Evolutionary conservation across 305 asterid species (phyloP), one percentile per base, ranked within the genome.

Genomic region (Fraxinus greggii): DNA sequence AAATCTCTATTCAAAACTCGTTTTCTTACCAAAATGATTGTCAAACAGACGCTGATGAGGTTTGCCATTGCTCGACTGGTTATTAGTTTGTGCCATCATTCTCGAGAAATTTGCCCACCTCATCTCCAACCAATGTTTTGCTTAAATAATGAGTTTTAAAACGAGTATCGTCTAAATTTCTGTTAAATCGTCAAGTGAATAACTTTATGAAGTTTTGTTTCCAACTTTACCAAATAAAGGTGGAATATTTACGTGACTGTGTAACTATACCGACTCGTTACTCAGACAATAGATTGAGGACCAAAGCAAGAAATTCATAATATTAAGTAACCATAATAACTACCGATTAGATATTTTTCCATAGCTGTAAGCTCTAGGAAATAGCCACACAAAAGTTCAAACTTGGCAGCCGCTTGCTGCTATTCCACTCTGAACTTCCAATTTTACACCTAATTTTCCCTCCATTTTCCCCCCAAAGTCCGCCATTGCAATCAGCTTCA

Each of bases 371-470:
- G 36, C 65, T 63, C 76, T 85, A 90, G 45, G 96, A 92, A 91
- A 91, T 92, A 5, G 94, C 91, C 84, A 92, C 92, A 77, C 91
- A 88, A 81, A 54, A 81, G 0, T 86, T 86, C 84, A 91, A 89
- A 69, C 78, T 89, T 42, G 86, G 88, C 65, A 86, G 45, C 87
- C 87, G 84, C 70, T 86, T 82, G 77, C 40, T 48, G 70, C 85
- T 86, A 26, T 81, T 67, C 86, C 90, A 84, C 59, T 90, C 91
- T 19, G 86, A 88, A 59, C 77, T 24, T 51, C 83, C 86, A 29
- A 81, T 78, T 79, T 86, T 88, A 73, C 84, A 54, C 75, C 85
- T 86, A 28, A 70, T 10, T 31, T 75, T 83, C 80, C 81, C 91
- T 28, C 78, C 86, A 36, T 78, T 78, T 19, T 81, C 84, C 13